These are phyloP conservation scores for Pythium chondricola DNA, from an alignment of 352 stramenopile species.

Conservation along the genomic window DNA sequence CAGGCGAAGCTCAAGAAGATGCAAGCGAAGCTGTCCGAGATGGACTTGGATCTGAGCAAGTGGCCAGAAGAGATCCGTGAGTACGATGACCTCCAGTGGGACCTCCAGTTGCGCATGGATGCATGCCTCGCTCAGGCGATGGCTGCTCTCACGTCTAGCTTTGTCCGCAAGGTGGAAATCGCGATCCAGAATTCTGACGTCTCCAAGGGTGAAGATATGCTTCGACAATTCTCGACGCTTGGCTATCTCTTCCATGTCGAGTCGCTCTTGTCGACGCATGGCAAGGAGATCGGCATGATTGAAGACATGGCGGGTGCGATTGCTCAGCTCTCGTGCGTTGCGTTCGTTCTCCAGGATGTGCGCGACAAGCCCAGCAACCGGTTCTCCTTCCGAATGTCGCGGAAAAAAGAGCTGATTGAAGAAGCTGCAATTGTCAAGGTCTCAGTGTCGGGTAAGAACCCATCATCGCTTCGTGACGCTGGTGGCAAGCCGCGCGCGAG, in stretches of 20 bases:
- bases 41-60: slow-evolving; percentile 63
- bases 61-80: slow-evolving; percentile 78
- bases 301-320: slow-evolving; percentile 86
- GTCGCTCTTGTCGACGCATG: slow-evolving; percentile 91
- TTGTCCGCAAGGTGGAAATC: slow-evolving; percentile 84
- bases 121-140: slow-evolving; percentile 71
- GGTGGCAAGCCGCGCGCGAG: too few species aligned
- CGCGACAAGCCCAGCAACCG: slow-evolving; percentile 80
- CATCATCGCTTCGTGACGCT: slow-evolving; percentile 33
- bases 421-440: slow-evolving; percentile 79
- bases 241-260: slow-evolving; percentile 90
- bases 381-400: slow-evolving; percentile 84
- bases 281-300: slow-evolving; percentile 96
- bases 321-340: slow-evolving; percentile 75
- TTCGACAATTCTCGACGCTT: slow-evolving; percentile 77
- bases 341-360: slow-evolving; percentile 83
- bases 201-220: slow-evolving; percentile 66
- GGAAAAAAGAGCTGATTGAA: slow-evolving; percentile 67
- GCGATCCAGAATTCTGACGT: slow-evolving; percentile 75
- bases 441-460: slow-evolving; percentile 59
- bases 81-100: slow-evolving; percentile 83
- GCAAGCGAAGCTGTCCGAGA: slow-evolving; percentile 62
- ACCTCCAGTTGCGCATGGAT: slow-evolving; percentile 82
- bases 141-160: slow-evolving; percentile 63
- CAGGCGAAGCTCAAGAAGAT: slow-evolving; percentile 79